Evolutionary conservation across 495 filamentous ascomycete species (phyloP), one percentile per base, ranked within the genome.

Genomic region (Chaetomium tenue): DNA sequence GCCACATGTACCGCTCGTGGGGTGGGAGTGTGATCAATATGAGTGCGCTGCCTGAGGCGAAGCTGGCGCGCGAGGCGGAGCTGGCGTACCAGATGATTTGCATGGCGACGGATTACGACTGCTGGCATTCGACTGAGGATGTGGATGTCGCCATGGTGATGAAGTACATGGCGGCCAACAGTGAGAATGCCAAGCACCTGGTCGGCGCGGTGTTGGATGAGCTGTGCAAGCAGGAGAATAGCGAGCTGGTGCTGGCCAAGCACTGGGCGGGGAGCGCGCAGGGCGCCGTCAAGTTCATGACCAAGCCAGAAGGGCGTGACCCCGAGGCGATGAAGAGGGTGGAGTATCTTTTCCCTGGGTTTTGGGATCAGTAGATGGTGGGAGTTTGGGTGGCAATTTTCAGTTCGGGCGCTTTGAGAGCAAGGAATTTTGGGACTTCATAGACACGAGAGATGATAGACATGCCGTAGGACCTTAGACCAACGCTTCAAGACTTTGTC

Each of bases 71-170:
- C 39, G 94, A 99, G 81, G 95, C 95, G 5, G 95, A 99, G 80
- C 88, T 99, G 67, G 89, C 89, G 18, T 97, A 97, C 72, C 91
- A 93, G 79, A 93, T 97, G 86, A 93, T 99, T 68, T 97, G 93
- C 82, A 99, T 99, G 95, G 88, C 89, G 30, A 99, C 94, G 25
- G 94, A 99, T 78, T 99, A 99, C 71, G 95, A 99, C 77, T 96
- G 93, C 84, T 98, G 94, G 94, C 89, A 90, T 73, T 78, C 76
- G 37, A 81, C 81, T 6, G 87, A 84, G 52, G 89, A 88, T 48
- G 94, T 99, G 40, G 92, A 90, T 64, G 94, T 99, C 9, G 91
- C 91, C 72, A 97, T 97, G 89, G 95, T 99, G 16, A 93, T 97
- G 88, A 89, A 86, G 51, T 88, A 97, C 76, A 99, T 99, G 95